phyloP scores from a whole-genome alignment of 1,284 basidiomycete species.

The Amylostereum chailletii region DNA sequence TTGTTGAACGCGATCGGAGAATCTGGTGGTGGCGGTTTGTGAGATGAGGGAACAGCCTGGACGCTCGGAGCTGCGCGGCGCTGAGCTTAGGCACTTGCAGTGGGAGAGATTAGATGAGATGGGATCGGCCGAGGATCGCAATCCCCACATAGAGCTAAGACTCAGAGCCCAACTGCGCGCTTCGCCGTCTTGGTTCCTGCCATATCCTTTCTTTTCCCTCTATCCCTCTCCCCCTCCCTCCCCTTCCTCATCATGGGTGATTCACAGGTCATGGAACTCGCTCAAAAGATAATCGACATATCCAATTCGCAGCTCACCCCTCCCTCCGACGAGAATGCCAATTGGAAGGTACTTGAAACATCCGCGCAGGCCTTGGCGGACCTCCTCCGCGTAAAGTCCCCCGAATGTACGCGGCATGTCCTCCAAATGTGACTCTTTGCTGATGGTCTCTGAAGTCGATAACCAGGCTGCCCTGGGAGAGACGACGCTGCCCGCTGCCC shows the following conservation, averaged over 20 bases:
- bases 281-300: constrained; percentile 19
- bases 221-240: not conserved
- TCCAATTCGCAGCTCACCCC: not conserved
- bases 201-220: too few relatives aligned
- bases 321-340: constrained; percentile 12
- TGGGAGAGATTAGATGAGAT: too few relatives aligned
- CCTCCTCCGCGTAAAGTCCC: constrained; percentile 44
- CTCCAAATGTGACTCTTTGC: constrained; percentile 1
- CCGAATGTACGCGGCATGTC: constrained; percentile 26
- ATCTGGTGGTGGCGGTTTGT: too few relatives aligned
- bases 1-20: constrained; percentile 10
- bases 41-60: too few relatives aligned
- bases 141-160: too few relatives aligned
- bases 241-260: not conserved
- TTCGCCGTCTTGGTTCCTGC: too few relatives aligned
- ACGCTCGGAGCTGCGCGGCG: too few relatives aligned
- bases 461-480: constrained; percentile 61
- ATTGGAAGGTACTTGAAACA: constrained; percentile 45
- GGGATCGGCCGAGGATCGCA: too few relatives aligned
- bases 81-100: too few relatives aligned
- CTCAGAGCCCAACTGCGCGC: too few relatives aligned
- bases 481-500: constrained; percentile 52
- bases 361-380: constrained; percentile 54
- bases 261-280: constrained; percentile 9
- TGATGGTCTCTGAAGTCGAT: constrained; percentile 37